phyloP scores from a whole-genome alignment of 495 filamentous ascomycete species.

The Venustampulla echinocandica region DNA sequence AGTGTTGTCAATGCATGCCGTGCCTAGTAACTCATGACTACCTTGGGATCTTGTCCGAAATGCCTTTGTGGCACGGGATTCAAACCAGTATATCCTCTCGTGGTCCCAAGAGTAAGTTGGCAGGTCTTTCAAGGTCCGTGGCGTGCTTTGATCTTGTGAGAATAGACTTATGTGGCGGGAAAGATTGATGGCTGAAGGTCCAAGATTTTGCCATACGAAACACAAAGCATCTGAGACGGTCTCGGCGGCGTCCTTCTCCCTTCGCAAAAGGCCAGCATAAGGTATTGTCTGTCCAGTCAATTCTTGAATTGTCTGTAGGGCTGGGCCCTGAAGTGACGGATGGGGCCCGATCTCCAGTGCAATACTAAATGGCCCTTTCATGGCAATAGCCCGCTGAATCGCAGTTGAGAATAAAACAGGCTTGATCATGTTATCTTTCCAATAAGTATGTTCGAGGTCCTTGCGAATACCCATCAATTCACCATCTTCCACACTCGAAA shows the following conservation, averaged over 20 bases:
- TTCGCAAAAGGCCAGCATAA: slow-evolving; percentile 22
- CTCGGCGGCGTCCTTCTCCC: slow-evolving; percentile 21
- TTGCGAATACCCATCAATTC: background rate
- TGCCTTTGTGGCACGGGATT: slow-evolving; percentile 30
- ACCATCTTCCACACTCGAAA: slow-evolving; percentile 1
- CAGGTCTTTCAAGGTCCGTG: slow-evolving; percentile 27
- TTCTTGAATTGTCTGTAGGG: slow-evolving; percentile 20
- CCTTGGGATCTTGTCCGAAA: slow-evolving; percentile 15
- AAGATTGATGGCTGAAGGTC: background rate
- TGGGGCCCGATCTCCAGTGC: slow-evolving; percentile 46
- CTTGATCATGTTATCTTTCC: slow-evolving; percentile 49
- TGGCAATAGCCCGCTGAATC: background rate
- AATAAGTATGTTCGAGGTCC: slow-evolving; percentile 36
- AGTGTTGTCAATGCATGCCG: background rate
- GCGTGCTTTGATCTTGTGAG: background rate
- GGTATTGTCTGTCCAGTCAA: slow-evolving; percentile 2
- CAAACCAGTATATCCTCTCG: slow-evolving; percentile 32
- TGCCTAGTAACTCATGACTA: slow-evolving; percentile 7
- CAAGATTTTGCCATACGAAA: slow-evolving; percentile 24
- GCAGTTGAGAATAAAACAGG: slow-evolving; percentile 48
- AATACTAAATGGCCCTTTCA: slow-evolving; percentile 4
- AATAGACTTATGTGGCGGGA: background rate
- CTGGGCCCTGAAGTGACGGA: slow-evolving; percentile 39
- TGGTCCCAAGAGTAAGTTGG: slow-evolving; percentile 47
- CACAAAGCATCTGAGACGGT: slow-evolving; percentile 29